These are phyloP conservation scores for Hyphopichia khmerensis DNA, from an alignment of 1,139 yeast species.

Conservation along the genomic window DNA sequence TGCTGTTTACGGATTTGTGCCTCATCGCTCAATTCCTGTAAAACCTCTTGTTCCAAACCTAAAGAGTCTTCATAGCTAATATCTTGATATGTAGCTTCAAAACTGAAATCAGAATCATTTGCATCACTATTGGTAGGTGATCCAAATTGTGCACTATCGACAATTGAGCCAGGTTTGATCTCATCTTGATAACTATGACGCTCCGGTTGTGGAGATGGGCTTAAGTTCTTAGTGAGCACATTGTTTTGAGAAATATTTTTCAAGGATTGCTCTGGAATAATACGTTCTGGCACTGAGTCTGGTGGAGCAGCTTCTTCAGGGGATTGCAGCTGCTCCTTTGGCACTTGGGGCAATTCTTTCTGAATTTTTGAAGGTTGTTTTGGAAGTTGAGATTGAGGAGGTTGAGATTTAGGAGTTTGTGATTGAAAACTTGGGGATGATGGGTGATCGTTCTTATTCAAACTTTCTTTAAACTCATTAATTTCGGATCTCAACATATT, in stretches of 20 bases:
- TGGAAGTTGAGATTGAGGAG: neutral
- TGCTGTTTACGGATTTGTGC: constrained; percentile 11
- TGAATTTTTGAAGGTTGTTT: neutral
- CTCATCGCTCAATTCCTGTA: constrained; percentile 10
- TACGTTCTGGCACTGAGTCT: neutral
- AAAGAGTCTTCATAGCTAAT: constrained; percentile 42
- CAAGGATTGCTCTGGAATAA: neutral
- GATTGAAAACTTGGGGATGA: neutral
- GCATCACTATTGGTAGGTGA: constrained; percentile 8
- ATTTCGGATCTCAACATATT: constrained; percentile 45
- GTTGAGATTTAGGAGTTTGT: neutral
- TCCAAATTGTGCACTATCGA: neutral
- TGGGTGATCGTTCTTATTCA: constrained; percentile 25
- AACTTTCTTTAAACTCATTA: constrained; percentile 47
- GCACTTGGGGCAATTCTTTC: neutral
- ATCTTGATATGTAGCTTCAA: constrained; percentile 42
- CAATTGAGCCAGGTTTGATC: neutral
- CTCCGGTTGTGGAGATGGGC: neutral
- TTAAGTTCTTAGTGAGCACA: neutral
- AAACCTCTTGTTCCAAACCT: constrained; percentile 32
- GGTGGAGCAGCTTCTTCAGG: neutral
- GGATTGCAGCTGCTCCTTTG: too few relatives aligned
- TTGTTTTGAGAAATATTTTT: neutral
- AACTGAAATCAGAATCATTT: constrained; percentile 33
- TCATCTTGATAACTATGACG: neutral